Base-by-base conservation (phyloP, 257 asterid genomes). In the Solanum corneliomulleri region DNA sequence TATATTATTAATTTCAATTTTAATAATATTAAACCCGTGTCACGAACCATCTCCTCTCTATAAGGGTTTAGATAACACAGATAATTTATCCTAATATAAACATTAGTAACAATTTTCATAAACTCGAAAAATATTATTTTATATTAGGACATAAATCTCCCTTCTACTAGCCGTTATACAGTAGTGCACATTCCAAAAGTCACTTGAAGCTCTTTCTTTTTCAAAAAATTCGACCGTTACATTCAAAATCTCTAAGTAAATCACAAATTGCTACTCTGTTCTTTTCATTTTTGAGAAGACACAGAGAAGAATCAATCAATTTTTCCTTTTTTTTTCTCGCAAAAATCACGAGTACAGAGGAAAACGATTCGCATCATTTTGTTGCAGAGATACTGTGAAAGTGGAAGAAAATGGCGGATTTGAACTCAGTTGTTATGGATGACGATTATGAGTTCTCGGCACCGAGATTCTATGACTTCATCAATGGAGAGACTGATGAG, bases 361-460 rank as follows among this genome's bases (percentile, higher is more conserved):
- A 66, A 1, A 62, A 11, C 8, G 27, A 66, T 7, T 66, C 1
- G 27, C 18, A 66, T 11, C 10, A 29, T 27, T 68, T 68, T 68
- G 39, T 27, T 27, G 75, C 41, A 69, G 12, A 8, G 11, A 4
- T 35, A 16, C 56, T 41, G 71, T 29, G 25, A 66, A 66, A 66
- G 18, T 66, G 35, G 72, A 25, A 66, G 93, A 88, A 92, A 89
- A 91, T 77, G 86, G 87, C 86, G 88, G 99, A 94, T 62, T 83
- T 91, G 2, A 90, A 41, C 60, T 15, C 82, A 69, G 85, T 88
- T 90, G 20, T 91, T 90, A 89, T 95, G 86, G 99, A 97, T 39
- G 93, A 89, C 56, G 92, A 86, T 2, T 95, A 94, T 75, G 99
- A 95, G 92, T 97, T 94, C 89, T 91, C 94, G 3, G 99, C 99